Evolutionary conservation across 371 early-diverging fungal species (phyloP), one percentile per base, ranked within the genome.

Genomic region (Rozella allomycis): DNA sequence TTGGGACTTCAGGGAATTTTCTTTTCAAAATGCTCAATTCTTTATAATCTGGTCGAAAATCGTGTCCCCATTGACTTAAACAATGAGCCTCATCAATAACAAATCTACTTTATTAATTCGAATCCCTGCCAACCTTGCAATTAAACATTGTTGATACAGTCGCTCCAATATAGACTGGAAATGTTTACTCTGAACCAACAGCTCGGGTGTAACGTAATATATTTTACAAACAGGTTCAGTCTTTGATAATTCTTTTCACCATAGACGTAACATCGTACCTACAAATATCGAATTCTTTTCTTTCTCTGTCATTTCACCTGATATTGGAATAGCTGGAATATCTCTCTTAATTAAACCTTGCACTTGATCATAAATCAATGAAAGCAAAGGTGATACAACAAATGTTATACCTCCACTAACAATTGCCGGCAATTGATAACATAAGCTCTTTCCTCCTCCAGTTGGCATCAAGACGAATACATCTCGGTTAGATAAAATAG

Each of bases 391-490:
- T 4, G 94, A 87, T 3, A 99, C 69, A 6, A 99, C 97, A 32
- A 97, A 53, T 0, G 97, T 91, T 0, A 98, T 56, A 5, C 31
- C 31, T 0, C 43, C 37, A n/a, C 58, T 50, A 11, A 78, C 31
- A 9, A 78, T 43, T 3, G 96, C 90, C 3, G 98, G 98, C 14
- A 98, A 59, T 41, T 97, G 97, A 51, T 88, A 99, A 46, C 97
- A 97, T 19, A 99, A 49, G 47, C 79, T 78, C 52, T 99, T 99
- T 4, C 99, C 99, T 0, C 97, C 99, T 22, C 98, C 98, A 1
- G 99, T 99, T 1, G 99, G 99, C 98, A 99, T 97, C 23, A 98
- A 51, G 22, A 98, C 87, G 72, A 98, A 97, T 0, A 81, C 75
- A 43, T 98, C 94, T 26, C 74, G 63, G 1, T 85, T 82, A 1